These are phyloP conservation scores for Claviceps pazoutovae DNA, from an alignment of 2,329 filamentous ascomycete species.

Conservation along the genomic window DNA sequence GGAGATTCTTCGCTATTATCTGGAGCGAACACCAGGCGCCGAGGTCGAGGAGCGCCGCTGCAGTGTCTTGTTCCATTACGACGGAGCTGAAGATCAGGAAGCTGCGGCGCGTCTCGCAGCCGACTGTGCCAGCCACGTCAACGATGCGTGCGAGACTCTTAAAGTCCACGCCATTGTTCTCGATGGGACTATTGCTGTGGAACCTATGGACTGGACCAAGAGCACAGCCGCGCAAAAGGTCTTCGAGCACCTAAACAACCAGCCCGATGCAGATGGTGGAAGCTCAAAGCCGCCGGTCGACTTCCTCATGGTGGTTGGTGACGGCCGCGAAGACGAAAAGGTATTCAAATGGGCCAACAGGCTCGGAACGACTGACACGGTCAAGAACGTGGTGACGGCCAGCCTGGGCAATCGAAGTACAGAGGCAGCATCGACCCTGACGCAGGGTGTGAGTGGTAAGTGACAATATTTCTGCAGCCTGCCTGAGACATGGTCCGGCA, in stretches of 20 bases:
- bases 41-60: constrained; percentile 86
- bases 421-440: constrained; percentile 70
- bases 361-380: constrained; percentile 41
- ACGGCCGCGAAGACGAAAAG: constrained; percentile 85
- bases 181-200: constrained; percentile 69
- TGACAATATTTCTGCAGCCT: not conserved
- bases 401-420: constrained; percentile 80
- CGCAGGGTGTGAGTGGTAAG: constrained; percentile 82
- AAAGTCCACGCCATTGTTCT: constrained; percentile 71
- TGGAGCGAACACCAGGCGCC: constrained; percentile 76
- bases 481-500: no score
- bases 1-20: constrained; percentile 75
- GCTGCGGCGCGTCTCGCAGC: constrained; percentile 66
- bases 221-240: constrained; percentile 66
- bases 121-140: constrained; percentile 89
- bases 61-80: constrained; percentile 83
- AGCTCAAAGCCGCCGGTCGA: constrained; percentile 43
- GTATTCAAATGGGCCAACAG: constrained; percentile 91
- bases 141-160: constrained; percentile 77
- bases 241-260: constrained; percentile 42
- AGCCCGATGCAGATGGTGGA: constrained; percentile 12
- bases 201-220: constrained; percentile 79
- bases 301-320: constrained; percentile 80
- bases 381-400: constrained; percentile 67
- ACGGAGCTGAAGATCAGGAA: constrained; percentile 63